Evolutionary conservation across 148 eudicot species (phyloP), one percentile per base, ranked within the genome.

Genomic region (Fallopia convolvulus): DNA sequence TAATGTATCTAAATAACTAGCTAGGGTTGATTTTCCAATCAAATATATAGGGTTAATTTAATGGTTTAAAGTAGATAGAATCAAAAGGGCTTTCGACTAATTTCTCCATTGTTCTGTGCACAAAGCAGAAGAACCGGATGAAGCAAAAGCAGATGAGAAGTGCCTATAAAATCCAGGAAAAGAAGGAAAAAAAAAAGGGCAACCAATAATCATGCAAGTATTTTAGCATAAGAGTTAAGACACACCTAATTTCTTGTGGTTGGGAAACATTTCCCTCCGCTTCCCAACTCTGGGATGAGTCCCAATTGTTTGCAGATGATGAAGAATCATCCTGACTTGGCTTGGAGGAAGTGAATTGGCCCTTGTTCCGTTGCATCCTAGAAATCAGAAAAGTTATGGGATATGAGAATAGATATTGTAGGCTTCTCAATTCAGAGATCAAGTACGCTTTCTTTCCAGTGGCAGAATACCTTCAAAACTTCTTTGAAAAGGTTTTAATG

Each of bases 331-430:
- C 96, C 26, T 81, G 81, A 77, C 39, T 85, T 58, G 89, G 83
- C 74, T 91, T 89, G 74, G 91, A 85, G 74, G 93, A 89, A 58
- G 96, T 88, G 80, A 91, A 91, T 73, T 91, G 96, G 41, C 93
- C 96, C 86, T 89, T 91, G 68, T 91, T 89, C 58, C 96, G 60
- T 80, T 92, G 97, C 97, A 90, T 92, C 86, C 97, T 92, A 48
- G 56, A 77, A 56, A 80, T 47, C 40, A 76, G 23, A 68, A 68
- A 56, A 39, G 41, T 14, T 30, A 42, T 36, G 36, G 11, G 8
- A 63, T 63, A 23, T 2, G 61, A 11, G 70, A 32, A 80, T 8
- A 33, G 26, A 44, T 70, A 53, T 52, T 44, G 18, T 72, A n/a
- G 9, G 17, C 56, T 30, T 70, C 12, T 42, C 33, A 26, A 72